Evolutionary conservation across 257 asterid species (phyloP), one percentile per base, ranked within the genome.

Genomic region (Fraxinus pennsylvanica): DNA sequence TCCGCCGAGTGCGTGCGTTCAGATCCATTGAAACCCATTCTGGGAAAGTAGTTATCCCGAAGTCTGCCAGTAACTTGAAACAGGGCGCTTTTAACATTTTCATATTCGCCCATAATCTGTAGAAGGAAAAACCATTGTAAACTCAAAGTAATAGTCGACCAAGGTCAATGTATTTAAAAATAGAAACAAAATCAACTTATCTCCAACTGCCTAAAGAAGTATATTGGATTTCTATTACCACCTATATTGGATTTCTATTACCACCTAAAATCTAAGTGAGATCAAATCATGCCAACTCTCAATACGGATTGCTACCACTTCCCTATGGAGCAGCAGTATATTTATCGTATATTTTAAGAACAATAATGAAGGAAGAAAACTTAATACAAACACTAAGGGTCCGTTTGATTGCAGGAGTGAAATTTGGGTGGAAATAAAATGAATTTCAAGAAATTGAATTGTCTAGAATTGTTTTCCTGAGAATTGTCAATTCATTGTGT

Each of bases 51-150:
- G 32, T 47, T 73, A 43, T 84, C 83, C 83, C 88, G 81, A 72
- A 90, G 87, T 82, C 83, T 88, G 76, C 91, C 90, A 79, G 91
- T 86, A 86, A 90, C 68, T 86, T 86, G 91, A 81, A 83, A 80
- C 25, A 90, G 84, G 69, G 95, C 87, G 15, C 76, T 80, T 85
- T 86, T 88, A 65, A 90, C 95, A 66, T 77, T 86, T 32, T 84
- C 90, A 76, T 76, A 86, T 30, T 84, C 82, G 33, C 95, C 91
- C 35, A 79, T 72, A 72, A 90, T 84, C 93, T 88, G 89, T 68
- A 6, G 63, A 76, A 74, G 69, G 66, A 80, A 14, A 72, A 61
- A 15, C 68, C 74, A 7, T 73, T 32, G 43, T 63, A 71, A 36
- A 33, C 74, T 83, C 29, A 72, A 19, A 17, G 63, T 47, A 8